Evolutionary conservation across 2,329 filamentous ascomycete species (phyloP).

Genomic region (Aspergillus piperis): DNA sequence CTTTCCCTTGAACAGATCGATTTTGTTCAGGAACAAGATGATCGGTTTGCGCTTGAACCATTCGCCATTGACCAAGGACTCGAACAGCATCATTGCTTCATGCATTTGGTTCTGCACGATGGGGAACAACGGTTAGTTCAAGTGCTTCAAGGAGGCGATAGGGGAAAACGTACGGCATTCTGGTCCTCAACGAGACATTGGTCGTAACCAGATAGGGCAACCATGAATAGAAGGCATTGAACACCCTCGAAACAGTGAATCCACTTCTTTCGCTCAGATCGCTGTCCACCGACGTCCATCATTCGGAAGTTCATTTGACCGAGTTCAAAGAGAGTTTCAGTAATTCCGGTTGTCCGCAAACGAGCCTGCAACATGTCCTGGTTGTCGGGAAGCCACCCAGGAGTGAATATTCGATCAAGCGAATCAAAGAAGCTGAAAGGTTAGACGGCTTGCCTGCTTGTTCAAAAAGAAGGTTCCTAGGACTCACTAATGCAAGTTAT

Average conservation of each 20-base stretch:
- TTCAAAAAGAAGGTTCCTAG: neutral
- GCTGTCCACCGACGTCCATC: conserved; percentile 91
- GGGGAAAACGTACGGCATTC: conserved; percentile 72
- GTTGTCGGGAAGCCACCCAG: conserved; percentile 83
- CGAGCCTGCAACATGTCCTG: conserved; percentile 92
- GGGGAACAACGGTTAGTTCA: conserved; percentile 17
- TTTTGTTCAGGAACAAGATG: conserved; percentile 85
- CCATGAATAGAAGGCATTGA: conserved; percentile 87
- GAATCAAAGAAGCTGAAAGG: conserved; percentile 74
- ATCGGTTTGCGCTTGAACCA: conserved; percentile 82
- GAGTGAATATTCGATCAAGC: conserved; percentile 72
- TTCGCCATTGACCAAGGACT: conserved; percentile 81
- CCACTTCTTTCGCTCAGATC: conserved; percentile 96
- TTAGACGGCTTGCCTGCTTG: conserved; percentile 5
- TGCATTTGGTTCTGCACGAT: conserved; percentile 79
- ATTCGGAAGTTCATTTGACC: conserved; percentile 93
- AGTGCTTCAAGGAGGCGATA: neutral
- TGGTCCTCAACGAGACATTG: conserved; percentile 96
- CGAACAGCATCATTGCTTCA: conserved; percentile 83
- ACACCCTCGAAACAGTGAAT: conserved; percentile 96
- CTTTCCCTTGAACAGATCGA: conserved; percentile 81
- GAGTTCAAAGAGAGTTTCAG: conserved; percentile 89
- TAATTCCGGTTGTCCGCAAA: conserved; percentile 91
- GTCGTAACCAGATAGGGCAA: conserved; percentile 94
- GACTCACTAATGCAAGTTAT: conserved; percentile 89